Evolutionary conservation across 2,329 filamentous ascomycete species (phyloP).

Genomic region (Paraphaeosphaeria sporulosa): DNA sequence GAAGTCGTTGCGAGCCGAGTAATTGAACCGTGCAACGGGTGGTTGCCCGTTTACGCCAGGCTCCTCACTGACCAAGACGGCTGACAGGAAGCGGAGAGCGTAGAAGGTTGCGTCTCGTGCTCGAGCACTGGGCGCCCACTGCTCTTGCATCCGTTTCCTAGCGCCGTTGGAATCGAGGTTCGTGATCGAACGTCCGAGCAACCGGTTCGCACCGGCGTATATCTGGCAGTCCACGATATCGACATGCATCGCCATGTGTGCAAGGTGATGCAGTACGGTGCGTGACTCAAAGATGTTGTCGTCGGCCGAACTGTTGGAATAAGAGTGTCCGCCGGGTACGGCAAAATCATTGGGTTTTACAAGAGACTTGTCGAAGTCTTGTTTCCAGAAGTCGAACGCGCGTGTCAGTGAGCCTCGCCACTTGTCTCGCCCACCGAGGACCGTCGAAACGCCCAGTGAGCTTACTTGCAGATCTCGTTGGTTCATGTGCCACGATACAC

Average conservation of each 20-base stretch:
- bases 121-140: slow-evolving; percentile 87
- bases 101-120: slow-evolving; percentile 93
- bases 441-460: slow-evolving; percentile 79
- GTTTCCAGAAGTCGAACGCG: slow-evolving; percentile 93
- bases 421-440: slow-evolving; percentile 85
- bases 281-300: slow-evolving; percentile 85
- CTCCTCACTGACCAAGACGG: slow-evolving; percentile 74
- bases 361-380: slow-evolving; percentile 85
- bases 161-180: slow-evolving; percentile 81
- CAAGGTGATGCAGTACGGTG: slow-evolving; percentile 89
- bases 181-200: slow-evolving; percentile 86
- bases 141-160: slow-evolving; percentile 82
- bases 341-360: slow-evolving; percentile 58
- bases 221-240: slow-evolving; percentile 98
- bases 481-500: slow-evolving; percentile 97
- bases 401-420: slow-evolving; percentile 86
- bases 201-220: slow-evolving; percentile 84
- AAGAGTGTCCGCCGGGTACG: slow-evolving; percentile 38
- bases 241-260: slow-evolving; percentile 97
- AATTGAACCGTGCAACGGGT: slow-evolving; percentile 55
- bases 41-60: slow-evolving; percentile 48
- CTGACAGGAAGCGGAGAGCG: slow-evolving; percentile 84
- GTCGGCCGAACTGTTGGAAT: slow-evolving; percentile 54
- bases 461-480: slow-evolving; percentile 93
- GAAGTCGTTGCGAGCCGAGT: slow-evolving; percentile 86